Evolutionary conservation across 768 basidiomycete genomes (phyloP), one percentile per base, ranked within the genome.

Genomic region (Pholiota microspora): DNA sequence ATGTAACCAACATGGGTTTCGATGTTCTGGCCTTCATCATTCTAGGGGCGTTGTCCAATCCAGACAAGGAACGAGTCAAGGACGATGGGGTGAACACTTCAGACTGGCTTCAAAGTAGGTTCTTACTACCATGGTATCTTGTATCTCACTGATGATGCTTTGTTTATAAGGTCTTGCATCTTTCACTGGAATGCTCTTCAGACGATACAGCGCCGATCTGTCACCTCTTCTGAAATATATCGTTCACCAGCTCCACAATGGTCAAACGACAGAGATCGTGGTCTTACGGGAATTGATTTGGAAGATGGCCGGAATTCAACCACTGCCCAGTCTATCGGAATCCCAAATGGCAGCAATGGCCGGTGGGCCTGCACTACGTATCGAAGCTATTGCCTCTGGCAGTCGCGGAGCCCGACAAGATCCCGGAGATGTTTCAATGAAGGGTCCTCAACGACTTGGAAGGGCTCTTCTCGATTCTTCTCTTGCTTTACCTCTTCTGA

Each of bases 251-350:
- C 77, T 98, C 27, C 83, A 89, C 65, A 83, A 84, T 44, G 86
- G 85, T 31, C 86, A 93, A 64, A 83, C 91, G 1, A 87, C 89
- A 9, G 94, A 98, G 63, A 86, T 98, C 40, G 81, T 94, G 18
- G 90, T 98, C 21, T 77, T 99, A n/a, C 84, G 89, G 28, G 94
- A 96, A 64, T 73, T 99, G 48, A 92, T 98, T 48, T 89, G 86
- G 81, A 92, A 93, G 67, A 96, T 98, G 93, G 89, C 94, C 4
- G 94, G 91, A 3, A 92, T 97, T 55, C 89, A 96, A 63, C 92
- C 94, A 3, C 74, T 97, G 48, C 91, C 92, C 0, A 94, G 87
- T 67, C 73, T 98, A 32, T 91, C 94, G 0, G 93, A 97, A 56
- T 77, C 85, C 0, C 95, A 98, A 69, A 84, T 98, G 49, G 69